Base-by-base conservation (phyloP, 495 filamentous ascomycete genomes). In the Penicillium herquei region DNA sequence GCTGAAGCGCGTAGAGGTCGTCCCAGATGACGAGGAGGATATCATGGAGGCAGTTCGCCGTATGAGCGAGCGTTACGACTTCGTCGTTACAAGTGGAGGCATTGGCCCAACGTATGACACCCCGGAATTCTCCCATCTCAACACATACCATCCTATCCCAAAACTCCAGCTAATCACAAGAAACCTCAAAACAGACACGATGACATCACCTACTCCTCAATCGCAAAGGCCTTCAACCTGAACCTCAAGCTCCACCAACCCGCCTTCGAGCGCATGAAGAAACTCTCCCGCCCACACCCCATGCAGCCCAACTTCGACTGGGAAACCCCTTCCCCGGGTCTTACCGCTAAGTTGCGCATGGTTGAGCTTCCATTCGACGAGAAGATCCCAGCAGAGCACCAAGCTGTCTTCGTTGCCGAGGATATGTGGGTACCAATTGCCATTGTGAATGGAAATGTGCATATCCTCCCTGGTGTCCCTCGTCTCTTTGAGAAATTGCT, bases 191-290 rank as follows among this genome's bases (percentile, higher is more conserved):
- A 57, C 62, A 94, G 88, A 51, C 94, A 98, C 74, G 94, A 98
- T 65, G 94, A 98, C 65, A 98, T 98, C 58, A 98, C 94, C 37
- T 98, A 98, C 78, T 74, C 85, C 63, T 92, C 92, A 18, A 92
- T 98, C 63, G 94, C 90, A 39, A 90, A 91, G 58, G 94, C 92
- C 18, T 98, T 96, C 69, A 68, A 72, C 37, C 78, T 96, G 3
- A 81, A 86, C 10, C 78, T 98, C 0, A 78, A 83, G 53, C 78
- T 96, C 13, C 90, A 98, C 75, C 58, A 88, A 34, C 79, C 82
- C 39, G 84, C 94, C 2, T 87, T 87, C 54, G 81, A 80, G 49
- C 83, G 87, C 57, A 98, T 98, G 94, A 91, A 89, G 72, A 78
- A 71, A 47, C 75, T 96, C 11, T 89, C 89, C 12, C 87, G 82